Evolutionary conservation across 2,329 filamentous ascomycete genomes (phyloP).

Genomic region (Penicillium hesseltinei): DNA sequence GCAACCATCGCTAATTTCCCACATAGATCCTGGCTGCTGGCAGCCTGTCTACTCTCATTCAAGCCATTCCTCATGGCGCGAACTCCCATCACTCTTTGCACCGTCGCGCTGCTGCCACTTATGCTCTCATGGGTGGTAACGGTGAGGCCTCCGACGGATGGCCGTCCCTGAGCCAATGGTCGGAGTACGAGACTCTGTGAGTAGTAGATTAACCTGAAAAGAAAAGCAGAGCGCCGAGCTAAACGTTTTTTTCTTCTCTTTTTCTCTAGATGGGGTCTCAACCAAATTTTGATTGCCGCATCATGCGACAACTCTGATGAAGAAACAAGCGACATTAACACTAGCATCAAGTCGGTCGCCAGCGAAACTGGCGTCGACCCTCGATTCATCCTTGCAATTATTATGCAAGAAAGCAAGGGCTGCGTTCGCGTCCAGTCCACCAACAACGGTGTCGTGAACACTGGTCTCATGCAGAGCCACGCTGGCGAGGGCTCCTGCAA

Average conservation of each 20-base stretch:
- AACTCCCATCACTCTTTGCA: slow-evolving; percentile 14
- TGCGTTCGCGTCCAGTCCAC: slow-evolving; percentile 46
- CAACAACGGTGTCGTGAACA: slow-evolving; percentile 44
- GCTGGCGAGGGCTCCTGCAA: slow-evolving; percentile 37
- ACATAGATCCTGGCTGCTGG: slow-evolving; percentile 30
- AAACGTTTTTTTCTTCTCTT: neutral
- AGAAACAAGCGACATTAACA: slow-evolving; percentile 32
- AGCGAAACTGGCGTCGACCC: slow-evolving; percentile 33
- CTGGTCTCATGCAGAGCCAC: slow-evolving; percentile 40
- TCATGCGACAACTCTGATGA: slow-evolving; percentile 26
- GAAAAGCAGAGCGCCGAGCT: slow-evolving; percentile 18
- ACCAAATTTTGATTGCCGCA: slow-evolving; percentile 10
- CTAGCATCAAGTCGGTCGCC: slow-evolving; percentile 36
- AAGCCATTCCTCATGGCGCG: slow-evolving; percentile 15
- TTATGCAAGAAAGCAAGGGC: slow-evolving; percentile 48
- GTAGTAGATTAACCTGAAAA: slow-evolving; percentile 14
- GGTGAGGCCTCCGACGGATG: slow-evolving; percentile 25
- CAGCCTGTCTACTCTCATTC: slow-evolving; percentile 30
- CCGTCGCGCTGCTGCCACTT: slow-evolving; percentile 18
- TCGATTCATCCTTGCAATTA: slow-evolving; percentile 46
- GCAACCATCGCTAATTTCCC: neutral
- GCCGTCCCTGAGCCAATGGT: slow-evolving; percentile 25
- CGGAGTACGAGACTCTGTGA: slow-evolving; percentile 25
- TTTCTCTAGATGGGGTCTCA: slow-evolving; percentile 14
- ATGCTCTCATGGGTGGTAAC: slow-evolving; percentile 22